These are phyloP conservation scores for Plantago major DNA, from an alignment of 257 asterid species.

Conservation along the genomic window DNA sequence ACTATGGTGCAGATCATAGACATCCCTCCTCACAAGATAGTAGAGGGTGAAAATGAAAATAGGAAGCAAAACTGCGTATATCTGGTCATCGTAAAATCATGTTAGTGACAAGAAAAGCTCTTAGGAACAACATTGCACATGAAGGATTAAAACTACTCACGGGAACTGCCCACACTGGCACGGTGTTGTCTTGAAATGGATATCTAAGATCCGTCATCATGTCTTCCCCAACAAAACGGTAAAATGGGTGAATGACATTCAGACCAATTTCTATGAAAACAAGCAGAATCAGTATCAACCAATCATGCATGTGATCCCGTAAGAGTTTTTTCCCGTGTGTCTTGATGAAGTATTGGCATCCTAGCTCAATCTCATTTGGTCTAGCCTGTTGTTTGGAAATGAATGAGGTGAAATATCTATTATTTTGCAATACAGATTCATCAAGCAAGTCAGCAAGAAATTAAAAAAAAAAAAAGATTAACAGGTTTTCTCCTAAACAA, in stretches of 20 bases:
- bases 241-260: constrained; percentile 49
- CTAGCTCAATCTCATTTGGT: constrained; percentile 31
- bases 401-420: constrained; percentile 1
- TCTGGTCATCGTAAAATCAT: constrained; percentile 29
- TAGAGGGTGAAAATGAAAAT: constrained; percentile 51
- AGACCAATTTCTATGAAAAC: constrained; percentile 43
- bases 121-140: background rate
- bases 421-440: background rate
- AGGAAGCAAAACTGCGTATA: constrained; percentile 72
- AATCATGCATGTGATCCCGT: constrained; percentile 60
- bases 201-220: constrained; percentile 76
- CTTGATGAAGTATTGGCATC: constrained; percentile 48
- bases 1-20: constrained; percentile 79
- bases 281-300: constrained; percentile 71
- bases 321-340: constrained; percentile 72
- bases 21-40: constrained; percentile 63
- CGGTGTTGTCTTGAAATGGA: constrained; percentile 75
- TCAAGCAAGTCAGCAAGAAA: background rate
- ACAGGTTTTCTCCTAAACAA: background rate
- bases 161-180: constrained; percentile 86
- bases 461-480: background rate
- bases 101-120: constrained; percentile 11
- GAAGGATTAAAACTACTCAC: constrained; percentile 38
- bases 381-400: constrained; percentile 32
- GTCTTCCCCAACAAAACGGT: constrained; percentile 68